These are phyloP conservation scores for Bipolaris oryzae DNA, from an alignment of 2,329 filamentous ascomycete species.

Conservation along the genomic window DNA sequence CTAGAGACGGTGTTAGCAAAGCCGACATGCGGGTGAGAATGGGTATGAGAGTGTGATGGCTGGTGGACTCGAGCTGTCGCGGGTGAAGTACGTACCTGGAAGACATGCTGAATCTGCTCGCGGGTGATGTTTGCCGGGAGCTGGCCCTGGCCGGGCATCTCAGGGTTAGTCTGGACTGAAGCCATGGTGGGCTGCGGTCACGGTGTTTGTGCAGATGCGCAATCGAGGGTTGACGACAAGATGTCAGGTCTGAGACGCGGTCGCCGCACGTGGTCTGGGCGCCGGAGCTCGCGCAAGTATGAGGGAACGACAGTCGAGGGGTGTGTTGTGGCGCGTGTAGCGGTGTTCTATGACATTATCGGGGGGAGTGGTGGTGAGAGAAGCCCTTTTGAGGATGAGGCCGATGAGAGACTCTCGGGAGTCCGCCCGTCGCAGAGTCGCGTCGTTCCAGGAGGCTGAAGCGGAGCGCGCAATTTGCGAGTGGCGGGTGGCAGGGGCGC, in stretches of 20 bases:
- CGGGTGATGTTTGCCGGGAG: constrained; percentile 73
- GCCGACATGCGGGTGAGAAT: not conserved
- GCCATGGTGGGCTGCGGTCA: constrained; percentile 63
- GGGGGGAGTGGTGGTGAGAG: constrained; percentile 36
- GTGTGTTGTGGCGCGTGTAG: constrained; percentile 29
- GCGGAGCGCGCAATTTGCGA: constrained; percentile 37
- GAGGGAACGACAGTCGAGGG: constrained; percentile 35
- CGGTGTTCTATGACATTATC: constrained; percentile 46
- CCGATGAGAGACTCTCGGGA: constrained; percentile 41
- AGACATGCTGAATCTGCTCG: constrained; percentile 78
- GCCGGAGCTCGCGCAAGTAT: constrained; percentile 28
- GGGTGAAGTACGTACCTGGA: constrained; percentile 58
- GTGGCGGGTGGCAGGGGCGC: constrained; percentile 32
- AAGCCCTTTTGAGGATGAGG: constrained; percentile 34
- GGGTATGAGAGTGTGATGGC: constrained; percentile 5
- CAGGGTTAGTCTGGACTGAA: constrained; percentile 75
- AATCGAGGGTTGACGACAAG: constrained; percentile 18
- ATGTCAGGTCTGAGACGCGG: constrained; percentile 24
- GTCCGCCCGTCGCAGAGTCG: constrained; percentile 40
- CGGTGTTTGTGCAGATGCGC: constrained; percentile 22
- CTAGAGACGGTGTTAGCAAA: constrained; percentile 60
- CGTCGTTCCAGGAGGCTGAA: constrained; percentile 35
- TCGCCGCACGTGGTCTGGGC: constrained; percentile 23
- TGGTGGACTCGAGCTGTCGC: constrained; percentile 1
- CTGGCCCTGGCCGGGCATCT: constrained; percentile 67